phyloP scores from a whole-genome alignment of 441 rosid genomes.

The Populus hybrid region DNA sequence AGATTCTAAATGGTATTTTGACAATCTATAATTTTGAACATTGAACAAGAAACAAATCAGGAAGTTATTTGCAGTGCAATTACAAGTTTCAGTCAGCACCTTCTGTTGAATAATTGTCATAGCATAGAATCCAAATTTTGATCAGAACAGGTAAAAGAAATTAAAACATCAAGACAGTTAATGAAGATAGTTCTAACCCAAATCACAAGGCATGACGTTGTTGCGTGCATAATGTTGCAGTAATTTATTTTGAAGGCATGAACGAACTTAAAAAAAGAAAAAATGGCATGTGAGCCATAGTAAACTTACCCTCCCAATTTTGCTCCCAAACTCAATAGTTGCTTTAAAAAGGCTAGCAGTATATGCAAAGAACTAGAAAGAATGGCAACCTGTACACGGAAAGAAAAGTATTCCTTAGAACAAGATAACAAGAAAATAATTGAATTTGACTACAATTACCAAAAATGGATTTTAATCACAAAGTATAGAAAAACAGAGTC shows the following conservation, averaged over 20 bases:
- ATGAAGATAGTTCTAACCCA: background rate
- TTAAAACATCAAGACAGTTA: background rate
- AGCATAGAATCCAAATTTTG: background rate
- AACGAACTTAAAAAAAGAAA: background rate
- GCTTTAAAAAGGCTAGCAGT: constrained; percentile 61
- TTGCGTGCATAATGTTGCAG: background rate
- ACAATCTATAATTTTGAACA: background rate
- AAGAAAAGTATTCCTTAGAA: background rate
- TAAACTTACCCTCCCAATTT: constrained; percentile 51
- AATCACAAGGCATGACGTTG: background rate
- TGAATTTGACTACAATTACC: background rate
- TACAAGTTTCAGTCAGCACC: background rate
- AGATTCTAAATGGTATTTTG: background rate
- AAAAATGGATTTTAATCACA: background rate
- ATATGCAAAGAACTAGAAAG: constrained; percentile 57
- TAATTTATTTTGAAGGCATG: background rate
- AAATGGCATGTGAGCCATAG: background rate
- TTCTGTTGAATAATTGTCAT: background rate
- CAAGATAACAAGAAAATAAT: background rate
- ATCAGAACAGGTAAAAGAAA: background rate
- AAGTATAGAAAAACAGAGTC: background rate
- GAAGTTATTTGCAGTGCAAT: background rate
- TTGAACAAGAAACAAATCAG: background rate
- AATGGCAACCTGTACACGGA: constrained; percentile 54
- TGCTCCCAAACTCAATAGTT: constrained; percentile 45